Percentiles rank a stretch among this genome's conserved stretches.
Conservation (phyloP, 2,329 filamentous ascomycete species). For the Lachnellula suecica region DNA sequence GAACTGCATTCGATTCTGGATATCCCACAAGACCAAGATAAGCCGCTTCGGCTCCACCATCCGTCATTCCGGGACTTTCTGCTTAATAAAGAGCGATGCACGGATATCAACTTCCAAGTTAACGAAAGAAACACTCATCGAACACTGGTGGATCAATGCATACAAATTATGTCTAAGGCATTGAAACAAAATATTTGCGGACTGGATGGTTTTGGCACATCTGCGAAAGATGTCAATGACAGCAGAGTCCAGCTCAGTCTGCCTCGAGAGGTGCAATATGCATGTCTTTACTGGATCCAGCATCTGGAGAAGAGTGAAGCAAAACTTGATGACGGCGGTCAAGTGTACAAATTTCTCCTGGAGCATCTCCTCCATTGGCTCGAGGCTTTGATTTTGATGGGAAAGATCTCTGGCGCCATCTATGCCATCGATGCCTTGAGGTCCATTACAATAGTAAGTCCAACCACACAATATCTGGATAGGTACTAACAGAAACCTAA, state of each 20-base stretch:
- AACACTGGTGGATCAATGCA: conserved; percentile 4
- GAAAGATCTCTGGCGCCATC: conserved; percentile 16
- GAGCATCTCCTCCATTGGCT: conserved; percentile 38
- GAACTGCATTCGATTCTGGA: conserved; percentile 13
- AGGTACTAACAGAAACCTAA: too few relatives aligned
- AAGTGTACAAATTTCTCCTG: conserved; percentile 36
- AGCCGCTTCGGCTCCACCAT: conserved; percentile 8
- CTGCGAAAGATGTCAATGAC: not conserved
- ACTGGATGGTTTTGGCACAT: not conserved
- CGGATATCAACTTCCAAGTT: conserved; percentile 4
- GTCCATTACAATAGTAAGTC: too few relatives aligned
- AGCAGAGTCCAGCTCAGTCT: not conserved
- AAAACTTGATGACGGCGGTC: conserved; percentile 28
- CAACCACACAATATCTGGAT: too few relatives aligned
- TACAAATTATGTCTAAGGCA: conserved; percentile 29
- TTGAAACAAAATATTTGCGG: conserved; percentile 17
- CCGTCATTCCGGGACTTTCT: conserved; percentile 17
- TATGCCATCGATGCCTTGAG: conserved; percentile 7
- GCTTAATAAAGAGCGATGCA: conserved; percentile 9
- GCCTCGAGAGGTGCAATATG: conserved; percentile 28
- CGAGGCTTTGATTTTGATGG: conserved; percentile 24
- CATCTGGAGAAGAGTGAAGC: conserved; percentile 23
- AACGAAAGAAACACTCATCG: conserved; percentile 9
- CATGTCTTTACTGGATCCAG: conserved; percentile 20
- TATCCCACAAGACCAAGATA: conserved; percentile 5